phyloP scores from a whole-genome alignment of 331 rosid genomes.

The Telfairia occidentalis region DNA sequence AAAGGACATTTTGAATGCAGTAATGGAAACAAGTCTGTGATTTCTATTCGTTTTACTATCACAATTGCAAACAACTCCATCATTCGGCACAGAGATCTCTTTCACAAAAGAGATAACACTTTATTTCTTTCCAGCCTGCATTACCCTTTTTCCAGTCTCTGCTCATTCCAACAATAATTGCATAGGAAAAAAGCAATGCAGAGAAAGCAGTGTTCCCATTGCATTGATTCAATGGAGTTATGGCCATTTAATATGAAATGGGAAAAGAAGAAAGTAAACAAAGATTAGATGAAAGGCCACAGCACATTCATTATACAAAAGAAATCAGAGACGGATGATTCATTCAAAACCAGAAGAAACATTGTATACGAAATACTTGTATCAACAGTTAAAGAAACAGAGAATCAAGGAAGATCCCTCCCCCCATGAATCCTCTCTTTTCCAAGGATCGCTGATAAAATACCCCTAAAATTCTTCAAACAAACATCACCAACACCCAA shows the following conservation, averaged over 20 bases:
- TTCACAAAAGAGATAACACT: background rate
- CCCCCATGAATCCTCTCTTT: background rate
- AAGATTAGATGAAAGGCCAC: background rate
- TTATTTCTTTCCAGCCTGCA: constrained; percentile 3
- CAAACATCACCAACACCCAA: constrained; percentile 7
- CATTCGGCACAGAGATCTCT: background rate
- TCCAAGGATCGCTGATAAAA: background rate
- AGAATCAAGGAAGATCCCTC: background rate
- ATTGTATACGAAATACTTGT: constrained; percentile 3
- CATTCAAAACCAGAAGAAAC: constrained; percentile 6
- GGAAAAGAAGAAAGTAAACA: background rate
- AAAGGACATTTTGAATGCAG: background rate
- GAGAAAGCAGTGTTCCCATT: background rate
- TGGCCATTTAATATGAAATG: background rate
- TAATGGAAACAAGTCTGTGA: background rate
- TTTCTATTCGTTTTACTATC: background rate
- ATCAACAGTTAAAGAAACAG: constrained; percentile 8
- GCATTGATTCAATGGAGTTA: background rate
- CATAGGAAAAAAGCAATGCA: background rate
- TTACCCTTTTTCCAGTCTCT: background rate
- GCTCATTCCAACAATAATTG: constrained; percentile 1
- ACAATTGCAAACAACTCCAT: background rate
- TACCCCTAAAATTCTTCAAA: constrained; percentile 7
- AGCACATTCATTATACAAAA: background rate
- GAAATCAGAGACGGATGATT: background rate